Evolutionary conservation across 2,329 filamentous ascomycete genomes (phyloP).

Genomic region (Microascus cirrosus): DNA sequence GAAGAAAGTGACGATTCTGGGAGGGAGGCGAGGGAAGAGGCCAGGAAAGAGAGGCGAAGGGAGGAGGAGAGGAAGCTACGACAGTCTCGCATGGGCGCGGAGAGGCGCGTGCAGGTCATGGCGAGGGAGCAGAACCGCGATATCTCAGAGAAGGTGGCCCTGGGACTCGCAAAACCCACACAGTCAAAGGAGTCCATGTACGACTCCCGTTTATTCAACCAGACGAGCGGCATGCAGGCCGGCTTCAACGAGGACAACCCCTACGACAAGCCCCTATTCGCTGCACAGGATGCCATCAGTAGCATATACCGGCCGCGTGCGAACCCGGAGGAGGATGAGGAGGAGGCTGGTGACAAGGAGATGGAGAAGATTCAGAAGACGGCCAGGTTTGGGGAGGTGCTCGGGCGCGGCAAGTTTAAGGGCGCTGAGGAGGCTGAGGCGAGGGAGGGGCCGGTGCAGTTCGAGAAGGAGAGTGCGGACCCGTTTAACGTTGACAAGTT

Average conservation of each 20-base stretch:
- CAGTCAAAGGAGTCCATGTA: conserved; percentile 92
- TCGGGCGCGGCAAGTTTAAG: conserved; percentile 86
- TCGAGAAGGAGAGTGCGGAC: conserved; percentile 78
- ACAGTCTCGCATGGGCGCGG: conserved; percentile 90
- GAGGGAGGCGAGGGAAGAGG: conserved; percentile 63
- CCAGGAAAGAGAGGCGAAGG: conserved; percentile 63
- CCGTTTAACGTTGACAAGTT: conserved; percentile 94
- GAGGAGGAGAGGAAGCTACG: conserved; percentile 85
- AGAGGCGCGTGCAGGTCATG: conserved; percentile 84
- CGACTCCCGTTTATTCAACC: conserved; percentile 91
- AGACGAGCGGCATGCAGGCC: conserved; percentile 77
- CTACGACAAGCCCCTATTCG: conserved; percentile 95
- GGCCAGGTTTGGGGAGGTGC: conserved; percentile 71
- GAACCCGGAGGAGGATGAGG: conserved; percentile 64
- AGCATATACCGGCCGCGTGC: conserved; percentile 82
- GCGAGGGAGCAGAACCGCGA: conserved; percentile 92
- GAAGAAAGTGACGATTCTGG: conserved; percentile 54
- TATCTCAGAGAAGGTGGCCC: conserved; percentile 91
- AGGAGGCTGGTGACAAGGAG: conserved; percentile 68
- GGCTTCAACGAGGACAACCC: conserved; percentile 97
- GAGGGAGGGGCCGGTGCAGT: conserved; percentile 86
- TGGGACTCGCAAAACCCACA: conserved; percentile 90
- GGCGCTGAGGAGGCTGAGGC: conserved; percentile 74
- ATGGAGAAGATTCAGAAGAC: conserved; percentile 82
- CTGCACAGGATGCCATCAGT: conserved; percentile 86